Percentiles rank a stretch among this genome's conserved stretches.
These are phyloP conservation scores for Zoysia pacifica DNA, from an alignment of 176 grass and related monocot genomes.

Conservation along the genomic window DNA sequence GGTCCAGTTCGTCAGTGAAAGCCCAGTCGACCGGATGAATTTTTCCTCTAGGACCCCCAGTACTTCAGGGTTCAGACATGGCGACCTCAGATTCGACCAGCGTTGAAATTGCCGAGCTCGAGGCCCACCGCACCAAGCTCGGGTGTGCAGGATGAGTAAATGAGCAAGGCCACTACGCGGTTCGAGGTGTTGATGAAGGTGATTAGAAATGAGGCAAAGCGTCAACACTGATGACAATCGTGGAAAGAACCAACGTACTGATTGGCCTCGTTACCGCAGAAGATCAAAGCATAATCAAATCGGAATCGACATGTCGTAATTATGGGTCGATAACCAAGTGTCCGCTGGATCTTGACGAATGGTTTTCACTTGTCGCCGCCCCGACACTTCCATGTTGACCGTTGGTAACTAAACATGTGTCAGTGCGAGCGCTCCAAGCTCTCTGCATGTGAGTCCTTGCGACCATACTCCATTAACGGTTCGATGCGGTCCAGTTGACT, in stretches of 20 bases:
- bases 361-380: neutral
- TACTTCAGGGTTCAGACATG: neutral
- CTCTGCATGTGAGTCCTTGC: no score
- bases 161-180: neutral
- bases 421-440: no score
- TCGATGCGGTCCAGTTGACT: constrained; percentile 4
- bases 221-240: neutral
- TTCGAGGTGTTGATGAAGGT: constrained; percentile 9
- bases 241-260: neutral
- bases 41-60: no score
- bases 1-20: neutral
- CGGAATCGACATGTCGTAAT: neutral
- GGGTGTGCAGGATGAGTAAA: neutral
- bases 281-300: neutral
- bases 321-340: neutral
- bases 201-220: neutral
- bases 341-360: neutral
- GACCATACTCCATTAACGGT: neutral
- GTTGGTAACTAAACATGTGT: no score
- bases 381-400: no score
- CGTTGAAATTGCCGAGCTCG: constrained; percentile 11
- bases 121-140: constrained; percentile 2
- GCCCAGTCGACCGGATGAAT: neutral
- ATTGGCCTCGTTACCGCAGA: neutral
- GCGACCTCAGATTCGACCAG: neutral